Percentiles rank a stretch among this genome's conserved stretches.
Conservation (phyloP, 1,139 yeast genomes). For the Debaryomycetaceae sp. region DNA sequence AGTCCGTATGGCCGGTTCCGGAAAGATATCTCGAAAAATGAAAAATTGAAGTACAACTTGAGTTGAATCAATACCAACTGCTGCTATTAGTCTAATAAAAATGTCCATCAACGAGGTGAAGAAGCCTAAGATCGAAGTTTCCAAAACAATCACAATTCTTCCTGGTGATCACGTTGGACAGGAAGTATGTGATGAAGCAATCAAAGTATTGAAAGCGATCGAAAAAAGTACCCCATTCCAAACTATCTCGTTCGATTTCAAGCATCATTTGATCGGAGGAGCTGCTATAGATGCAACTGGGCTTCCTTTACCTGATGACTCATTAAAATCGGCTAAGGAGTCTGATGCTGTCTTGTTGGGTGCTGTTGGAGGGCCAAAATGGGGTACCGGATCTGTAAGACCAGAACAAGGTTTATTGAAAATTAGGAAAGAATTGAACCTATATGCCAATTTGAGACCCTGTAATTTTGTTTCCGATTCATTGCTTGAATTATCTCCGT, state of each 20-base stretch:
- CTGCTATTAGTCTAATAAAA: not conserved
- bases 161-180: conserved; percentile 98
- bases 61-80: not conserved
- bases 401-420: conserved; percentile 95
- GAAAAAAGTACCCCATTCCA: conserved; percentile 55
- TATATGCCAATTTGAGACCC: conserved; percentile 95
- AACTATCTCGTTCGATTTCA: conserved; percentile 65
- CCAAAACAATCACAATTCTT: conserved; percentile 74
- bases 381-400: conserved; percentile 93
- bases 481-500: conserved; percentile 80
- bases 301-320: conserved; percentile 81
- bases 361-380: conserved; percentile 98
- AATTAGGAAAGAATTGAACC: conserved; percentile 88
- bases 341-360: conserved; percentile 95
- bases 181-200: conserved; percentile 85
- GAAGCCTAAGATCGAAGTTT: conserved; percentile 11
- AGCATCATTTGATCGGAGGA: conserved; percentile 89
- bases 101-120: conserved; percentile 11
- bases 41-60: too few species aligned
- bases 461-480: conserved; percentile 91
- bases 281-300: conserved; percentile 98
- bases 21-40: not conserved
- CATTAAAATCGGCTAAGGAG: conserved; percentile 78
- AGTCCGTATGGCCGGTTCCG: not conserved
- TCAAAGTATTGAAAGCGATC: conserved; percentile 82